Conservation (phyloP, 1,284 basidiomycete genomes). For the Trichosporon sp. region DNA sequence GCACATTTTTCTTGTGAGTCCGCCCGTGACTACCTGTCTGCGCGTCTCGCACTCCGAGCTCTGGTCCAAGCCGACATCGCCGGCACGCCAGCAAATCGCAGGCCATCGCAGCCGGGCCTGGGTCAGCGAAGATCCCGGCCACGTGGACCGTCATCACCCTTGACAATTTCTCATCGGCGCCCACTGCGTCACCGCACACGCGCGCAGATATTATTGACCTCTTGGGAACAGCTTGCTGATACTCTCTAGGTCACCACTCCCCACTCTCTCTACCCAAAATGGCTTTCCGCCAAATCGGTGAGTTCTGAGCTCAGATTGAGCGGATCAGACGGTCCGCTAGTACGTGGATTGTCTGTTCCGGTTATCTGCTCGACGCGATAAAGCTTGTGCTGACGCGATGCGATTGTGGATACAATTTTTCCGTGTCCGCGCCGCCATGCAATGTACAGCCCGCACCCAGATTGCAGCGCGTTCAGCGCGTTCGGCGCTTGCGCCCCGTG, state of each 20-base stretch:
- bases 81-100: not conserved
- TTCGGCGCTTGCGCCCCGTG: conserved; percentile 23
- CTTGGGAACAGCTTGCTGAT: not conserved
- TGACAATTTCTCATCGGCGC: not conserved
- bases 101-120: no score
- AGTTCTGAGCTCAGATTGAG: conserved; percentile 10
- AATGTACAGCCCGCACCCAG: conserved; percentile 24
- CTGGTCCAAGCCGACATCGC: not conserved
- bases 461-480: conserved; percentile 27
- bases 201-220: not conserved
- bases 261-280: conserved; percentile 21
- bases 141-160: not conserved
- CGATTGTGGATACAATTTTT: not conserved
- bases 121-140: not conserved
- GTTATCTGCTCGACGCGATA: not conserved
- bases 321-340: not conserved
- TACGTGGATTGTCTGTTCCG: not conserved
- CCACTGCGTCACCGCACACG: not conserved
- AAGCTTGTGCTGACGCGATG: not conserved
- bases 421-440: not conserved
- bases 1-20: not conserved
- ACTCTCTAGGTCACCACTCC: not conserved
- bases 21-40: not conserved
- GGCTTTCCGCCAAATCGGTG: conserved; percentile 42
- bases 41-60: not conserved